Conservation (phyloP, 2,329 filamentous ascomycete genomes). For the Penicillium sp. region DNA sequence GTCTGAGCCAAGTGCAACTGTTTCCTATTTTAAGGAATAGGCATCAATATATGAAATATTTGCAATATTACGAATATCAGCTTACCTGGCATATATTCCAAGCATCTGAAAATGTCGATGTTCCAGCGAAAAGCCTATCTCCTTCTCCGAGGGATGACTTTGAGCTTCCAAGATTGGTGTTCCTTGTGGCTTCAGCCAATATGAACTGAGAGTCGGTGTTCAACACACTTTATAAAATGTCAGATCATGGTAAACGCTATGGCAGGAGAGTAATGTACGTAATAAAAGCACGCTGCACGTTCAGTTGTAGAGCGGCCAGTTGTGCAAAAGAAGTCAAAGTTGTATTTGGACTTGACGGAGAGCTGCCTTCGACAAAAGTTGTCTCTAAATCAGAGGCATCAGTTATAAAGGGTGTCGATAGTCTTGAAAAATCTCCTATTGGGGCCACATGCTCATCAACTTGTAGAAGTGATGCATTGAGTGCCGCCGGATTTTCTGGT, state of each 20-base stretch:
- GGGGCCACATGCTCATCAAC: slow-evolving; percentile 1
- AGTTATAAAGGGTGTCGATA: background rate
- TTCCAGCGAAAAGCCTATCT: slow-evolving; percentile 1
- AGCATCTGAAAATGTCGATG: slow-evolving; percentile 3
- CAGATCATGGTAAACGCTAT: background rate
- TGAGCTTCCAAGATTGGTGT: slow-evolving; percentile 3
- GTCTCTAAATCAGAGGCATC: background rate
- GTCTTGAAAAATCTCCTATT: background rate
- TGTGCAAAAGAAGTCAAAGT: slow-evolving; percentile 19
- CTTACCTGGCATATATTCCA: slow-evolving; percentile 16
- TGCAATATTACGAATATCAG: background rate
- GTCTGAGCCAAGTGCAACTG: background rate
- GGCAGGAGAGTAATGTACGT: slow-evolving; percentile 6
- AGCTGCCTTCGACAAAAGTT: background rate
- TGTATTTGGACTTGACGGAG: slow-evolving; percentile 9
- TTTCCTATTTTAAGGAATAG: slow-evolving; percentile 1
- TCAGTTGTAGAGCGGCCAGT: slow-evolving; percentile 14
- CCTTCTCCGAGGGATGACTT: background rate
- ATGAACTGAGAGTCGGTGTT: slow-evolving; percentile 17
- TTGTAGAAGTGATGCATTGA: slow-evolving; percentile 3
- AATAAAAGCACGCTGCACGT: slow-evolving; percentile 14
- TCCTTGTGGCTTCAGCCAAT: slow-evolving; percentile 16
- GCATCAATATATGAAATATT: background rate
- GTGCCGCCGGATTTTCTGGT: slow-evolving; percentile 8
- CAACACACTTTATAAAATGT: slow-evolving; percentile 8